phyloP scores from a whole-genome alignment of 176 grass and related monocot species.

The Phoenix roebelenii region DNA sequence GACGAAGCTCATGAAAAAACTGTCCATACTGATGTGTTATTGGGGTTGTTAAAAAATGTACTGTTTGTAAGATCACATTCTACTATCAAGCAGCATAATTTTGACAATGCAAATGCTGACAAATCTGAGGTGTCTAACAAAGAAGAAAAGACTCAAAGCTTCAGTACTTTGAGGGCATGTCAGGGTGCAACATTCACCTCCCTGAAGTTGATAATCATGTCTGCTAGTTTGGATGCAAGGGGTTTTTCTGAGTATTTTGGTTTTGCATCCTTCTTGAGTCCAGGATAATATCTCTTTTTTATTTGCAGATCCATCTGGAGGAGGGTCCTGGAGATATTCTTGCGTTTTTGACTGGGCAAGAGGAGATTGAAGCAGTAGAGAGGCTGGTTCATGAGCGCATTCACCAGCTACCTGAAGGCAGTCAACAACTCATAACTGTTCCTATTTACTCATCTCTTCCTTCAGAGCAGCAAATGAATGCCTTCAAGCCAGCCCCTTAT shows the following conservation, averaged over 20 bases:
- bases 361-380: constrained; percentile 93
- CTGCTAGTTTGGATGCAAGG: constrained; percentile 76
- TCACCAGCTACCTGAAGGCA: constrained; percentile 50
- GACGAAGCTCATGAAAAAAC: constrained; percentile 97
- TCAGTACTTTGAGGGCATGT: constrained; percentile 22
- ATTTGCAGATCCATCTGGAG: constrained; percentile 68
- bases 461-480: constrained; percentile 93
- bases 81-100: constrained; percentile 9
- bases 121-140: constrained; percentile 6
- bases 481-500: constrained; percentile 59
- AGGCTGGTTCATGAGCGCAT: constrained; percentile 72
- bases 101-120: too few relatives aligned
- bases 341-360: constrained; percentile 93
- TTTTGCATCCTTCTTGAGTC: too few relatives aligned
- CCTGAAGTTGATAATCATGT: constrained; percentile 90
- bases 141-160: constrained; percentile 27
- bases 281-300: constrained; percentile 14
- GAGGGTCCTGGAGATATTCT: constrained; percentile 80
- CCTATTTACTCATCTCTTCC: constrained; percentile 95
- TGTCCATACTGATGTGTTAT: constrained; percentile 76
- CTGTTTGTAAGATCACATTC: constrained; percentile 41
- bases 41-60: constrained; percentile 86
- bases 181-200: constrained; percentile 41
- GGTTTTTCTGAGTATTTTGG: constrained; percentile 94
- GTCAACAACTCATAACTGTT: constrained; percentile 47